These are phyloP conservation scores for Glaciozyma antarctica DNA, from an alignment of 768 basidiomycete species.

Conservation along the genomic window DNA sequence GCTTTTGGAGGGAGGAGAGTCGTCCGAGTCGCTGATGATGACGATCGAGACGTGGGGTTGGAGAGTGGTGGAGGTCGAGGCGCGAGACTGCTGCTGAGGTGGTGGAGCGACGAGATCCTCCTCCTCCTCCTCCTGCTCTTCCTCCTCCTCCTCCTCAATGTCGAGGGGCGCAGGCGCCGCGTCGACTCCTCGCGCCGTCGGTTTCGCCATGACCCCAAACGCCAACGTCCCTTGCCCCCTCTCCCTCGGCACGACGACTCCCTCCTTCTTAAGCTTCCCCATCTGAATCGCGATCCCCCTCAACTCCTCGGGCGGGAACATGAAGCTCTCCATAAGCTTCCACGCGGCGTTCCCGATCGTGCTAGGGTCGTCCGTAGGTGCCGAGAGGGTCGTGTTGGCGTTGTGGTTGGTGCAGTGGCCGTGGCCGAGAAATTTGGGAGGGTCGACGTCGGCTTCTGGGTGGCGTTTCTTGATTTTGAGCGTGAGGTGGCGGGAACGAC, in stretches of 20 bases:
- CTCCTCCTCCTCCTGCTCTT: neutral
- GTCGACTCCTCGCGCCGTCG: too few relatives aligned
- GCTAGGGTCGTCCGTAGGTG: slow-evolving; percentile 61
- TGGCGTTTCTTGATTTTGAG: slow-evolving; percentile 83
- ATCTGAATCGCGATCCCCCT: slow-evolving; percentile 86
- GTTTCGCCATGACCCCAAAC: slow-evolving; percentile 3
- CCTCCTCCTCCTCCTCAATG: neutral
- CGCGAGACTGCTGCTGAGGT: neutral
- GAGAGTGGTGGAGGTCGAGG: neutral
- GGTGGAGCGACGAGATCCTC: neutral
- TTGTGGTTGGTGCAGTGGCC: slow-evolving; percentile 74
- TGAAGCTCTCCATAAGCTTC: slow-evolving; percentile 60
- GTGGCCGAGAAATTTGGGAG: slow-evolving; percentile 89
- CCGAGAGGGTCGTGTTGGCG: slow-evolving; percentile 53
- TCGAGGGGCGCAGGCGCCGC: neutral
- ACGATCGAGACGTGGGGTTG: neutral
- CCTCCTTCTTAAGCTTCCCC: slow-evolving; percentile 61
- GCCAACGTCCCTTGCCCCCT: slow-evolving; percentile 21
- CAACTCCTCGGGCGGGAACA: slow-evolving; percentile 75
- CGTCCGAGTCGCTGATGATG: slow-evolving; percentile 20
- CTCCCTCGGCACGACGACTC: slow-evolving; percentile 8
- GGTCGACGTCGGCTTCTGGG: slow-evolving; percentile 73
- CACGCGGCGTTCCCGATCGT: slow-evolving; percentile 69
- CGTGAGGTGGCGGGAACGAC: slow-evolving; percentile 65
- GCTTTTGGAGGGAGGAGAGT: neutral